A percentile compares a stretch with the other conserved stretches of the same genome.
These are phyloP conservation scores for Aphanomyces stellatus DNA, from an alignment of 352 stramenopile species.

Conservation along the genomic window DNA sequence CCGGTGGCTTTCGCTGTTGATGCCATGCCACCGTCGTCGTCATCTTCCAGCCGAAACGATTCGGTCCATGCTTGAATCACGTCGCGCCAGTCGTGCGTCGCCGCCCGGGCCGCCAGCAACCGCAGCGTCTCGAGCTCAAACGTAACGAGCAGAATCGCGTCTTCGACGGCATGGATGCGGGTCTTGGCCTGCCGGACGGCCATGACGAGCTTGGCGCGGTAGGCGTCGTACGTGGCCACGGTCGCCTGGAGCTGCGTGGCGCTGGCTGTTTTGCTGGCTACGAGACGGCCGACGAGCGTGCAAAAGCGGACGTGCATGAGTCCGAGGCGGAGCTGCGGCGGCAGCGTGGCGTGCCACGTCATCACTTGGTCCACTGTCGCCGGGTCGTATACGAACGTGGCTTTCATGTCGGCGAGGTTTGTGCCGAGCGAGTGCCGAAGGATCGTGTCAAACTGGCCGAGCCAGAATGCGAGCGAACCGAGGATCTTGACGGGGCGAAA, in stretches of 20 bases:
- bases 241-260: neutral
- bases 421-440: neutral
- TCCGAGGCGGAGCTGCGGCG: neutral
- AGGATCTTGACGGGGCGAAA: neutral
- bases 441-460: neutral
- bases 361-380: neutral
- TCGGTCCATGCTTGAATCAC: neutral
- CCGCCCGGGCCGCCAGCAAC: neutral
- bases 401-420: neutral
- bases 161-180: neutral
- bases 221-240: neutral
- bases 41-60: neutral
- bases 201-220: neutral
- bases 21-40: neutral
- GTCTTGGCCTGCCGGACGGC: neutral
- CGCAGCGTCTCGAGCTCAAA: neutral
- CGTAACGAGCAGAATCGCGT: neutral
- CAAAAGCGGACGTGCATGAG: slow-evolving; percentile 1
- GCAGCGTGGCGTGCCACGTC: neutral
- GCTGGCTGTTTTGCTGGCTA: neutral
- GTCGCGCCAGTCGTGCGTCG: neutral
- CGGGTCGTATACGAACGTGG: neutral
- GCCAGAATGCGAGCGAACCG: slow-evolving; percentile 3
- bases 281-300: neutral
- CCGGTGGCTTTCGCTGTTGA: too few species aligned